phyloP scores from a whole-genome alignment of 2,329 filamentous ascomycete genomes.

The Cytospora piceicola region DNA sequence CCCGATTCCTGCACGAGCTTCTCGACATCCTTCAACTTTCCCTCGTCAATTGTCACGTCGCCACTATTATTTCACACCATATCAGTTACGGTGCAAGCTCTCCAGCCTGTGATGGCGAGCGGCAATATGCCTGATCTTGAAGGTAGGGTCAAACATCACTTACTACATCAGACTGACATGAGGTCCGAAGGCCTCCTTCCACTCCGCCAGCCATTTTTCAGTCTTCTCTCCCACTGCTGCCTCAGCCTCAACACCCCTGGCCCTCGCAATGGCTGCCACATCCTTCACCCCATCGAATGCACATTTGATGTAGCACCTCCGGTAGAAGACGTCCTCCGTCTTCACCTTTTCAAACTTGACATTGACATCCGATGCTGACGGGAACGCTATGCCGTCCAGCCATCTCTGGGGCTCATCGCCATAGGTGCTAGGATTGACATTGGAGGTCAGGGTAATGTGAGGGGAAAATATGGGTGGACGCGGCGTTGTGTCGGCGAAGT shows the following conservation, averaged over 20 bases:
- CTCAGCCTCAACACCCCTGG: constrained; percentile 35
- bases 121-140: neutral
- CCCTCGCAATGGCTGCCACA: constrained; percentile 36
- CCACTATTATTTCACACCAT: constrained; percentile 32
- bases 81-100: neutral
- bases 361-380: constrained; percentile 20
- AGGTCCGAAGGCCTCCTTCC: constrained; percentile 37
- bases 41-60: constrained; percentile 34
- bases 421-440: constrained; percentile 35
- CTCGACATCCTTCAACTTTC: constrained; percentile 33
- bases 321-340: constrained; percentile 37
- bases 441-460: constrained; percentile 40
- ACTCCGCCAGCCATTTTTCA: constrained; percentile 36
- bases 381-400: constrained; percentile 37
- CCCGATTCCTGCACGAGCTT: constrained; percentile 35
- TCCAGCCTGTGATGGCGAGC: no score
- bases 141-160: constrained; percentile 28
- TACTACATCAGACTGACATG: constrained; percentile 43
- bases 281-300: constrained; percentile 33
- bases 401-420: constrained; percentile 36
- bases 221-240: constrained; percentile 32
- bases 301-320: constrained; percentile 38
- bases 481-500: constrained; percentile 34
- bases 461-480: constrained; percentile 35
- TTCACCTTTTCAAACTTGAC: constrained; percentile 34